Evolutionary conservation across 2,329 filamentous ascomycete species (phyloP).

Genomic region (Cryphonectria japonica): DNA sequence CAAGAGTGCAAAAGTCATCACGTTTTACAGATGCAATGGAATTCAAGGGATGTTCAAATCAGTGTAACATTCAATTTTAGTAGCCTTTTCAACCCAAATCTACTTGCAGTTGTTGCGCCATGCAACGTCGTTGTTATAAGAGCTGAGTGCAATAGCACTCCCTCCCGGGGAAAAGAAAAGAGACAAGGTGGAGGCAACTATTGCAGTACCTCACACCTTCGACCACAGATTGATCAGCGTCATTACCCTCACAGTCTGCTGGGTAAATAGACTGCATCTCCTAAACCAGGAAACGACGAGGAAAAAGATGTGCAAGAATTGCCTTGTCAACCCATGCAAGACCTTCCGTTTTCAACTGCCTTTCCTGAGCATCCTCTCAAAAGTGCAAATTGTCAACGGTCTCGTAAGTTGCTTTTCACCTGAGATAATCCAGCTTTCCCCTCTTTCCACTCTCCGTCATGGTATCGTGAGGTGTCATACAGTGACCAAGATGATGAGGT

Average conservation of each 20-base stretch:
- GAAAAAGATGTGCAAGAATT: slow-evolving; percentile 14
- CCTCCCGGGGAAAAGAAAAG: not conserved
- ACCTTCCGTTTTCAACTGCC: slow-evolving; percentile 2
- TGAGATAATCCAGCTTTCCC: slow-evolving; percentile 9
- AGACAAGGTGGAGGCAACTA: not conserved
- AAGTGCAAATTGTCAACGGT: not conserved
- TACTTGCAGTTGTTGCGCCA: slow-evolving; percentile 35
- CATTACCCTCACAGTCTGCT: slow-evolving; percentile 17
- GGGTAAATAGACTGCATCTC: slow-evolving; percentile 7
- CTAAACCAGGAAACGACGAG: slow-evolving; percentile 11
- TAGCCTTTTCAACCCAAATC: slow-evolving; percentile 35
- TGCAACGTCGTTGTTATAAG: slow-evolving; percentile 14
- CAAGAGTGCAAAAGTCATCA: not conserved
- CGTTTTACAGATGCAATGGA: not conserved
- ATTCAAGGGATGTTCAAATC: slow-evolving; percentile 8
- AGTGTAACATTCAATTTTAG: slow-evolving; percentile 29
- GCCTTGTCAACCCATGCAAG: slow-evolving; percentile 7
- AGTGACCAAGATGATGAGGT: slow-evolving; percentile 7
- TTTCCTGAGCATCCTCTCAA: not conserved
- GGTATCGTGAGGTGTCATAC: slow-evolving; percentile 26
- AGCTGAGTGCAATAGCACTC: not conserved
- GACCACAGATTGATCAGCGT: not conserved
- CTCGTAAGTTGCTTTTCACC: slow-evolving; percentile 7
- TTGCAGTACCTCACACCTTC: not conserved
- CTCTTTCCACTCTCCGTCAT: slow-evolving; percentile 20